Evolutionary conservation across 1,284 basidiomycete genomes (phyloP).

Genomic region (Vanrija sp.): DNA sequence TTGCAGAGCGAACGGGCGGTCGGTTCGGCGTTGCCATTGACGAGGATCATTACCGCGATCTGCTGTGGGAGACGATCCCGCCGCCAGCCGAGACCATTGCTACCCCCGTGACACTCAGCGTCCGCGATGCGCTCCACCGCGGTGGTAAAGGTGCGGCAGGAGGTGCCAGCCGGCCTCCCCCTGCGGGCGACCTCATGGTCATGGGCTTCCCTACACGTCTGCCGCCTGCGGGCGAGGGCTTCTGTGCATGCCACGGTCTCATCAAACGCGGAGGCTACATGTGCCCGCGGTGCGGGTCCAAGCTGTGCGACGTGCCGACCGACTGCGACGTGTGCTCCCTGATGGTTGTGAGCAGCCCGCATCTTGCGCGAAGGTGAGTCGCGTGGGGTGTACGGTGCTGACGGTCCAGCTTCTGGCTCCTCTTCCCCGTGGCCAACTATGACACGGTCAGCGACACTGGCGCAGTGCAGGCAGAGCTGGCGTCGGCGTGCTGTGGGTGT

Average conservation of each 20-base stretch:
- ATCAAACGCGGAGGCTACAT: slow-evolving; percentile 86
- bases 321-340: slow-evolving; percentile 96
- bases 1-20: slow-evolving; percentile 83
- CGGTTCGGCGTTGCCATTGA: slow-evolving; percentile 93
- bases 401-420: slow-evolving; percentile 43
- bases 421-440: slow-evolving; percentile 41
- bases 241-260: slow-evolving; percentile 91
- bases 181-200: slow-evolving; percentile 87
- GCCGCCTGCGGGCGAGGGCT: slow-evolving; percentile 72
- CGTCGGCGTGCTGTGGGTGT: slow-evolving; percentile 64
- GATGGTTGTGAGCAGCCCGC: slow-evolving; percentile 96
- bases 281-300: slow-evolving; percentile 86
- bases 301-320: slow-evolving; percentile 96
- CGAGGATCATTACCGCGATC: slow-evolving; percentile 92
- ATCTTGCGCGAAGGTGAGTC: slow-evolving; percentile 86
- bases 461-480: slow-evolving; percentile 39
- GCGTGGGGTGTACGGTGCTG: slow-evolving; percentile 1
- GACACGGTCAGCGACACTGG: slow-evolving; percentile 20
- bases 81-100: slow-evolving; percentile 73
- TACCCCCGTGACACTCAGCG: slow-evolving; percentile 29
- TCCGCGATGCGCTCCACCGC: slow-evolving; percentile 54
- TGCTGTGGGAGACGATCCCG: slow-evolving; percentile 91
- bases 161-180: slow-evolving; percentile 51
- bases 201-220: slow-evolving; percentile 96
- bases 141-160: slow-evolving; percentile 33